These are phyloP conservation scores for Colletotrichum sp. DNA, from an alignment of 2,329 filamentous ascomycete genomes.

Conservation along the genomic window DNA sequence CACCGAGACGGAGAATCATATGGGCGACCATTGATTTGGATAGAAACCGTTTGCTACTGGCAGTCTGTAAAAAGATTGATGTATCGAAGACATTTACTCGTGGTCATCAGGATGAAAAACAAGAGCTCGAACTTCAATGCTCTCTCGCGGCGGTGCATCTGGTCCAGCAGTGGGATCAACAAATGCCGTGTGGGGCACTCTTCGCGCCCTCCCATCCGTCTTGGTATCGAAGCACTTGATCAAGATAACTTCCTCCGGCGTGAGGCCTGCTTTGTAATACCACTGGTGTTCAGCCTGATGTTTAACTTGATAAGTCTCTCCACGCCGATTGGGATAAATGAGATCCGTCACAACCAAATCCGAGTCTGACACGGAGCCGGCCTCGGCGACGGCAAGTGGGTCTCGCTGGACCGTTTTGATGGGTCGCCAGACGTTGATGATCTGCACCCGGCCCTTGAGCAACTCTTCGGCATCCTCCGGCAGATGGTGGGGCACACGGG, in stretches of 20 bases:
- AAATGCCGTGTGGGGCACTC: conserved; percentile 64
- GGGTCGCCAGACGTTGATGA: conserved; percentile 61
- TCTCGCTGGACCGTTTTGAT: conserved; percentile 57
- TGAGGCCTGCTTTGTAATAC: conserved; percentile 58
- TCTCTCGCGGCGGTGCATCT: conserved; percentile 58
- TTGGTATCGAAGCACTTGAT: conserved; percentile 69
- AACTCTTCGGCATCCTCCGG: conserved; percentile 49
- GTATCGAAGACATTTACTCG: neutral
- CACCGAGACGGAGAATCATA: neutral
- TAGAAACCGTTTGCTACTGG: neutral
- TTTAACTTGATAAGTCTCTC: conserved; percentile 54
- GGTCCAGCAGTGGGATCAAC: conserved; percentile 45
- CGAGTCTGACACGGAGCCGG: conserved; percentile 50
- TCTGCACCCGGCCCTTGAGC: conserved; percentile 50
- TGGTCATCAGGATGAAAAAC: conserved; percentile 53
- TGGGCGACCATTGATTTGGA: neutral
- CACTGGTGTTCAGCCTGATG: conserved; percentile 49
- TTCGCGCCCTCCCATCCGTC: conserved; percentile 55
- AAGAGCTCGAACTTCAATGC: conserved; percentile 61
- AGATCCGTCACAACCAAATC: conserved; percentile 55
- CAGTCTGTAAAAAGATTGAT: neutral
- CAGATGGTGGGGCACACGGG: conserved; percentile 48
- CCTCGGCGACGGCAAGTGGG: conserved; percentile 59
- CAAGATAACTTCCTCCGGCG: conserved; percentile 58
- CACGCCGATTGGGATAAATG: conserved; percentile 55